A percentile compares a stretch with the other conserved stretches of the same genome.
phyloP scores from a whole-genome alignment of 331 rosid genomes.

The Phaseolus coccineus region DNA sequence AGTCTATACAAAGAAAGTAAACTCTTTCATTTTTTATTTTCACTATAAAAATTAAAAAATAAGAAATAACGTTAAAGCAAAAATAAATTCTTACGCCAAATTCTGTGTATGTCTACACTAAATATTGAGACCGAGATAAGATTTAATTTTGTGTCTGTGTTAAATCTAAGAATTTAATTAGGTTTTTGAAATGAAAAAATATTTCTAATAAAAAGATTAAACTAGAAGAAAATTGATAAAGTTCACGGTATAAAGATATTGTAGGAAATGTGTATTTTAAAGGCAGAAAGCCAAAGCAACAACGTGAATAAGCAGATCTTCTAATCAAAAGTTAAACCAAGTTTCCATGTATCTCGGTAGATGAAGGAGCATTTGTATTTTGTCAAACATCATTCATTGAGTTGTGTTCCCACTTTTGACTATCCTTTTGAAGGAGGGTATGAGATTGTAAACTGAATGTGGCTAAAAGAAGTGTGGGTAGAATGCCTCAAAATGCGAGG shows the following conservation, averaged over 20 bases:
- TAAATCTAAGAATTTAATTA: too few relatives aligned
- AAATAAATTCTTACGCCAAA: too few relatives aligned
- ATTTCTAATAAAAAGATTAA: neutral
- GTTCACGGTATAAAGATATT: neutral
- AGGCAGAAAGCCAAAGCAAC: neutral
- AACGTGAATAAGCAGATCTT: neutral
- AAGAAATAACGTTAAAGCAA: too few relatives aligned
- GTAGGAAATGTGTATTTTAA: neutral
- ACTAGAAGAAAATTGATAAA: neutral
- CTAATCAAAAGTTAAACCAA: neutral
- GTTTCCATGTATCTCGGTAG: neutral
- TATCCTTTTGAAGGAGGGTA: neutral
- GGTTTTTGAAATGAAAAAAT: neutral
- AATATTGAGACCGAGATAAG: neutral
- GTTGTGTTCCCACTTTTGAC: neutral
- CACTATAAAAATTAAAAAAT: too few relatives aligned
- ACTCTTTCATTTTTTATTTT: too few relatives aligned
- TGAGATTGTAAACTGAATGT: neutral
- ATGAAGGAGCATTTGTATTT: neutral
- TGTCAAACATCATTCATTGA: neutral
- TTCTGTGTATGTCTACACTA: too few relatives aligned
- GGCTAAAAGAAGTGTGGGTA: neutral
- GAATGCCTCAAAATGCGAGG: constrained; percentile 8
- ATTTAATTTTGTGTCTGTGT: neutral
- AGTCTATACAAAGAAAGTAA: too few relatives aligned